phyloP scores from a whole-genome alignment of 257 asterid species.

The Ocimum tenuiflorum region DNA sequence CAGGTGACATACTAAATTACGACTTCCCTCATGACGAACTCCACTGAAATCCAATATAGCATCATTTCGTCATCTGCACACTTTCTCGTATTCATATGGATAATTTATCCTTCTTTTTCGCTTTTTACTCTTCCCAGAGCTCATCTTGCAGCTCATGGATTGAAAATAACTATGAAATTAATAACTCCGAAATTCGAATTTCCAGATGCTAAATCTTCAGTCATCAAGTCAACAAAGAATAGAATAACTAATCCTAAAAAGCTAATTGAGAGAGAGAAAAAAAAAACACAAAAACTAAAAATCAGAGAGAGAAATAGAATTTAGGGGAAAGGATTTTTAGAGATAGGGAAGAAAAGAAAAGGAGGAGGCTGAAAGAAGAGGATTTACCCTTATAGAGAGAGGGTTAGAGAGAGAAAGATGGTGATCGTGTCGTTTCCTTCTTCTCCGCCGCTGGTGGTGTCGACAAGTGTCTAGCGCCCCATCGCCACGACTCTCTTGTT shows the following conservation, averaged over 20 bases:
- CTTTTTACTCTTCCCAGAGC: constrained; percentile 18
- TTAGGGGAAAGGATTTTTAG: not conserved
- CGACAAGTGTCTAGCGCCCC: constrained; percentile 78
- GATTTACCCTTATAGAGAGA: constrained; percentile 41
- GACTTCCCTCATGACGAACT: not conserved
- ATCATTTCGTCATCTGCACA: constrained; percentile 12
- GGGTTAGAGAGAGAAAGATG: constrained; percentile 13
- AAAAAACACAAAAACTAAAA: not conserved
- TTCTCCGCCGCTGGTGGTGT: constrained; percentile 59
- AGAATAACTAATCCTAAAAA: too few relatives aligned
- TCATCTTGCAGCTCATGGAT: constrained; percentile 23
- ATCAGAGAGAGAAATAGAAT: not conserved
- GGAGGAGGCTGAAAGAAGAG: not conserved
- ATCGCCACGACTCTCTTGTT: constrained; percentile 28
- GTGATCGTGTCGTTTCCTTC: constrained; percentile 74
- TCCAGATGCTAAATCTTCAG: constrained; percentile 11
- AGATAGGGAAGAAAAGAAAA: not conserved
- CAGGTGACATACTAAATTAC: constrained; percentile 15
- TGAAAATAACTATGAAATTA: not conserved
- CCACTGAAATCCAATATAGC: constrained; percentile 8
- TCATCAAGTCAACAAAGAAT: too few relatives aligned
- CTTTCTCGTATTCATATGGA: constrained; percentile 13
- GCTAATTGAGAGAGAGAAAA: not conserved
- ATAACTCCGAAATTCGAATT: not conserved
- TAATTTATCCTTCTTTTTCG: constrained; percentile 16